Evolutionary conservation across 108 stramenopile genomes (phyloP), one percentile per base, ranked within the genome.

Genomic region (Epipyxis sp.): DNA sequence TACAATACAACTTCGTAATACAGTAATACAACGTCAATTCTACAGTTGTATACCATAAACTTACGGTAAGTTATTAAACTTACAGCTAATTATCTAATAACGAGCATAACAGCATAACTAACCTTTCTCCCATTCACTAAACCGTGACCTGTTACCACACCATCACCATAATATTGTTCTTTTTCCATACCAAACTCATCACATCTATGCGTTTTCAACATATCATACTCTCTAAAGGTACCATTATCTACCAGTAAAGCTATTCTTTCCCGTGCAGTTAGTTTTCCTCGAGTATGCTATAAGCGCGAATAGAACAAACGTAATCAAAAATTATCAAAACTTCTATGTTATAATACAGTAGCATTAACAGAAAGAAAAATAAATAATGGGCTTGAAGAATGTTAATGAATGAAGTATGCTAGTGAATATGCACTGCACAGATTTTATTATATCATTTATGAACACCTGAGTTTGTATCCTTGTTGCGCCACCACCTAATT

Each of bases 181-280:
- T 90, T 62, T 6, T 87, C 90, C 96, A 98, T 97, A 68, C 94
- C 97, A 82, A 99, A 98, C 79, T 99, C 97, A n/a, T 76, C 86
- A 87, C 97, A 97, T 20, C 97, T 88, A 83, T 99, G 98, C 2
- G 92, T 84, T 81, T 96, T 97, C 62, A 98, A 83, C 82, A 84
- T 87, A 87, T 99, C 98, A 58, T 94, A 78, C 85, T 99, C 98
- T 20, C 91, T 82, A 65, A 98, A 99, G 43, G 92, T 86, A 42
- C 86, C 94, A 3, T 79, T 59, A 79, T 99, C 98, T 72, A 97
- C 91, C 25, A 99, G 80, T 20, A 99, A 69, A 44, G 82, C 79
- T 37, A 99, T 69, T 0, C 98, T 91, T 86, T 99, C 98, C 39
- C 98, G 87, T 3, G 98, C 98, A 20, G 97, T 96, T n/a, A 99